Evolutionary conservation across 2,329 filamentous ascomycete species (phyloP).

Genomic region (Sarocladium oryzae): DNA sequence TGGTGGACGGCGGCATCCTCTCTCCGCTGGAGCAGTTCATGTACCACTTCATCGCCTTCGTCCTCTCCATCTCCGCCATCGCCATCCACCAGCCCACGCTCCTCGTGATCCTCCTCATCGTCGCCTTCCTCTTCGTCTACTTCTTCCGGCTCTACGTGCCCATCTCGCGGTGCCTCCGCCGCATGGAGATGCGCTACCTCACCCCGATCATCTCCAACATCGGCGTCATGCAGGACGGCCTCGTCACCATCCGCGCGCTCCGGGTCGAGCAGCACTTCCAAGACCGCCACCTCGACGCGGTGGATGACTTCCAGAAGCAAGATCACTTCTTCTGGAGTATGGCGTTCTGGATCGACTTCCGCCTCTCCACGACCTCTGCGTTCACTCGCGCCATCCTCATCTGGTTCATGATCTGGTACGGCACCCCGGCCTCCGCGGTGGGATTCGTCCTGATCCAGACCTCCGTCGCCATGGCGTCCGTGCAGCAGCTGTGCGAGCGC

Average conservation of each 20-base stretch:
- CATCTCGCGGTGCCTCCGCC: constrained; percentile 72
- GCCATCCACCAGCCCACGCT: constrained; percentile 72
- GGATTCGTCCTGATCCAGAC: constrained; percentile 70
- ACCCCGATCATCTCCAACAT: constrained; percentile 91
- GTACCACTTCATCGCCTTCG: constrained; percentile 64
- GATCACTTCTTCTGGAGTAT: constrained; percentile 94
- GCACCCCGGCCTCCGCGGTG: constrained; percentile 70
- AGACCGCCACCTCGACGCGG: constrained; percentile 69
- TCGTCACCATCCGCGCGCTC: constrained; percentile 83
- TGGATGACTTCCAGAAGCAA: constrained; percentile 87
- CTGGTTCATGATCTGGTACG: constrained; percentile 64
- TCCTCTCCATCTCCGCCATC: constrained; percentile 70
- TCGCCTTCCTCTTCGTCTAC: constrained; percentile 63
- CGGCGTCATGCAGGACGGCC: constrained; percentile 74
- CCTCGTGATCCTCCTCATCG: constrained; percentile 60
- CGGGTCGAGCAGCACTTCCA: constrained; percentile 74
- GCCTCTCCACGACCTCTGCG: constrained; percentile 58
- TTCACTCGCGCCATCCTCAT: constrained; percentile 69
- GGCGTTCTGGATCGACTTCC: constrained; percentile 76
- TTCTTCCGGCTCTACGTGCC: constrained; percentile 76
- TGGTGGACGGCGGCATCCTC: constrained; percentile 81
- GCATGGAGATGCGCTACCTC: constrained; percentile 83
- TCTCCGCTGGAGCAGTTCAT: constrained; percentile 64
- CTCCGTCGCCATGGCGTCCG: constrained; percentile 27
- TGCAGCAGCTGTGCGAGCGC: constrained; percentile 59